These are phyloP conservation scores for Anisogramma anomala DNA, from an alignment of 2,329 filamentous ascomycete genomes.

Conservation along the genomic window DNA sequence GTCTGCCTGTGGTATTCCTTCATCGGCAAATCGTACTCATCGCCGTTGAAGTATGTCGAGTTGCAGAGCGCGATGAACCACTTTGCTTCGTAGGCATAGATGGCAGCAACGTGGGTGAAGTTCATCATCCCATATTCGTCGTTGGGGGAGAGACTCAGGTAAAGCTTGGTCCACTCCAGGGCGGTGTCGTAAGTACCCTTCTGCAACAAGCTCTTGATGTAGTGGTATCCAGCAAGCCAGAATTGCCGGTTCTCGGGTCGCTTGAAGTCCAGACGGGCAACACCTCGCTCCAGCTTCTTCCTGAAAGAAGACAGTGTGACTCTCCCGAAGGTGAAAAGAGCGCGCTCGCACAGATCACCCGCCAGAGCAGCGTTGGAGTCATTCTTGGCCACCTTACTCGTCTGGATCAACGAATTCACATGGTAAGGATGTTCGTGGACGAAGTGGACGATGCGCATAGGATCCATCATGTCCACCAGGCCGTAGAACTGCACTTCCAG, in stretches of 20 bases:
- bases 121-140: constrained; percentile 80
- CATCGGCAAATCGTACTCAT: constrained; percentile 22
- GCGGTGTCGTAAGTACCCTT: constrained; percentile 92
- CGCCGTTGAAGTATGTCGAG: constrained; percentile 29
- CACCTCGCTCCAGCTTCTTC: constrained; percentile 62
- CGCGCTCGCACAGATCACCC: constrained; percentile 78
- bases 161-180: constrained; percentile 82
- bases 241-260: constrained; percentile 84
- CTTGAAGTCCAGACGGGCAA: constrained; percentile 68
- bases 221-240: constrained; percentile 81
- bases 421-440: constrained; percentile 74
- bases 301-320: constrained; percentile 75
- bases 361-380: constrained; percentile 79
- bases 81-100: constrained; percentile 66
- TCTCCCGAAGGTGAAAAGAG: constrained; percentile 86
- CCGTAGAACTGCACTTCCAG: constrained; percentile 66
- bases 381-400: constrained; percentile 83
- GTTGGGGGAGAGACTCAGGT: constrained; percentile 60
- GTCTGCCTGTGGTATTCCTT: constrained; percentile 63
- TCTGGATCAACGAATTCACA: constrained; percentile 84
- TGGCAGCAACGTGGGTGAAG: constrained; percentile 69
- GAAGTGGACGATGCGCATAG: constrained; percentile 67
- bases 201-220: constrained; percentile 72
- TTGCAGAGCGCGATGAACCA: constrained; percentile 63
- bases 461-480: constrained; percentile 74